Evolutionary conservation across 495 filamentous ascomycete species (phyloP), one percentile per base, ranked within the genome.

Genomic region (Daldinia loculata): DNA sequence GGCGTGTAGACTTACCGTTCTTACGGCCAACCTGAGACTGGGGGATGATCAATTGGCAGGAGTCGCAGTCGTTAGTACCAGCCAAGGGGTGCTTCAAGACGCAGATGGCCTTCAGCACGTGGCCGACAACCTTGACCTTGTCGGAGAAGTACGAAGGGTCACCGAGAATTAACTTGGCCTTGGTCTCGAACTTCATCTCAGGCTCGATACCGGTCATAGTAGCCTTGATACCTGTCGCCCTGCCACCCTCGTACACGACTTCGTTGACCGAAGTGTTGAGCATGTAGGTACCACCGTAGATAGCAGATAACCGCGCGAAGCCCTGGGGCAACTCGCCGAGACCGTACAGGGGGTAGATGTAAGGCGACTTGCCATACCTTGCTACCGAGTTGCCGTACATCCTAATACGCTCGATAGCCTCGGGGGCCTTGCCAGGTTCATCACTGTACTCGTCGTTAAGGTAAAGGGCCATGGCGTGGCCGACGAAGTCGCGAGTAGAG

Each of bases 211-310:
- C 87, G 76, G 90, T 92, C 92, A 98, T 98, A 72, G 95, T 98
- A 34, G 96, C 96, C 82, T 94, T 95, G 82, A 99, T 98, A 38
- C 95, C 95, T 15, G 88, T 86, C 6, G 94, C 93, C 84, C 96
- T 96, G 65, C 87, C 87, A 64, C 81, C 84, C 60, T 91, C 90
- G 77, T 95, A 97, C 26, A 92, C 76, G 56, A 99, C 83, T 83
- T 98, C 95, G 69, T 98, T 91, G 51, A 99, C 86, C 60, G 85
- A 88, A 63, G 95, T 97, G 85, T 98, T 98, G 74, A 99, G 90
- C 92, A 98, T 98, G 82, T 99, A 98, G 17, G 95, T 98, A 72
- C 96, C 96, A 71, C 96, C 96, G 78, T 98, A 97, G 81, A 98
- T 97, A 76, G 95, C 95, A 11, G 94, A 97, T 36, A 98, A 86